A percentile compares a stretch with the other conserved stretches of the same genome.
These are phyloP conservation scores for Sapria himalayana DNA, from an alignment of 345 rosid species.

Conservation along the genomic window DNA sequence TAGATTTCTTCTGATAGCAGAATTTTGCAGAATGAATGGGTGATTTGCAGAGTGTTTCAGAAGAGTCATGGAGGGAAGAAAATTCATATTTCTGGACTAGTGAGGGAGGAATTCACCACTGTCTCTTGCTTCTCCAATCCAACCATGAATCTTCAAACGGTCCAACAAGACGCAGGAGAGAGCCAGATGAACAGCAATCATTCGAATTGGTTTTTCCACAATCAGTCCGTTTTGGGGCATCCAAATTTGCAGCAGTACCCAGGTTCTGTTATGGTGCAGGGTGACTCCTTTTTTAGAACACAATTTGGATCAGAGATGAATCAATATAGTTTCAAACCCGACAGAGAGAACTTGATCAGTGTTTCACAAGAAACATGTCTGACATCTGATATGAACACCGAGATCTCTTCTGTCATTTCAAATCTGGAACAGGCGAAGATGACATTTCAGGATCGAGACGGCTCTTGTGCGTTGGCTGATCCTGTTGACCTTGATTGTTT, in stretches of 20 bases:
- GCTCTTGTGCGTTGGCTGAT: conserved; percentile 25
- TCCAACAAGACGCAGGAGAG: conserved; percentile 16
- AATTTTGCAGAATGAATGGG: conserved; percentile 79
- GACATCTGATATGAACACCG: conserved; percentile 27
- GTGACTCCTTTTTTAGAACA: conserved; percentile 26
- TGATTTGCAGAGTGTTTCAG: conserved; percentile 69
- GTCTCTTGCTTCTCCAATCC: conserved; percentile 77
- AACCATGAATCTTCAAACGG: conserved; percentile 14
- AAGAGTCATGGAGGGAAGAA: conserved; percentile 57
- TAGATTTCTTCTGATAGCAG: background rate
- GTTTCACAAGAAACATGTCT: conserved; percentile 40
- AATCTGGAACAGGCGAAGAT: conserved; percentile 25
- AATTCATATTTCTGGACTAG: conserved; percentile 31
- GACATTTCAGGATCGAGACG: conserved; percentile 23
- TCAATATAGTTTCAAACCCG: conserved; percentile 17
- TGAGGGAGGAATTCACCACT: conserved; percentile 21
- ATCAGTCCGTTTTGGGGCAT: conserved; percentile 13
- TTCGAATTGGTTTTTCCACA: conserved; percentile 15
- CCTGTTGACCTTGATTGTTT: conserved; percentile 30
- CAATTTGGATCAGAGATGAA: conserved; percentile 18
- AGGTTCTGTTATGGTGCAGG: conserved; percentile 21
- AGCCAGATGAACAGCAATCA: no score
- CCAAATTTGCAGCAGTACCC: conserved; percentile 15
- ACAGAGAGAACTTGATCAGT: conserved; percentile 19
- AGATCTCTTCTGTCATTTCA: conserved; percentile 33